phyloP scores from a whole-genome alignment of 768 basidiomycete species.

The Russula earlei region DNA sequence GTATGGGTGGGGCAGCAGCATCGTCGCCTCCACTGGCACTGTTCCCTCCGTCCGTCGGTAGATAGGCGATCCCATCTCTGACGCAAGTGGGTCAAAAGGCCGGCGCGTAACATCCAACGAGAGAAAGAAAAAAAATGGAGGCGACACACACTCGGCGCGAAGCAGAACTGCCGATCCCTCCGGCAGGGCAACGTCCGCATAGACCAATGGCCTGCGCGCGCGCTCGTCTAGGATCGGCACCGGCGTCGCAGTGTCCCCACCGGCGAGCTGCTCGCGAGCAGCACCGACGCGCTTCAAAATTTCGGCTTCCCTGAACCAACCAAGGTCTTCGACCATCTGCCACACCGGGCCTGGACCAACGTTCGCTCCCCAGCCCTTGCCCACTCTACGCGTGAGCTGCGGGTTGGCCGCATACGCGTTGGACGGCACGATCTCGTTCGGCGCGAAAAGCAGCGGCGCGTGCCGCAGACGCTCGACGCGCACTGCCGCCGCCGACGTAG shows the following conservation, averaged over 20 bases:
- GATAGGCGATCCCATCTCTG: conserved; percentile 49
- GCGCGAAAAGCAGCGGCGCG: conserved; percentile 42
- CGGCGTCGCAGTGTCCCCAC: not conserved
- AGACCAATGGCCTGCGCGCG: conserved; percentile 40
- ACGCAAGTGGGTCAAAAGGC: not conserved
- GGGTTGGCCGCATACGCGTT: conserved; percentile 45
- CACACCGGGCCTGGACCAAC: conserved; percentile 70
- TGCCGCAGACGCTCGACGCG: conserved; percentile 49
- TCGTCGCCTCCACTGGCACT: conserved; percentile 30
- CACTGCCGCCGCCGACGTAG: not conserved
- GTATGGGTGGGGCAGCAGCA: conserved; percentile 41
- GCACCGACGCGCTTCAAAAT: conserved; percentile 36
- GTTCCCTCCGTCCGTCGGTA: conserved; percentile 45
- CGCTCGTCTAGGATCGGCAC: not conserved
- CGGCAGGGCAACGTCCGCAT: conserved; percentile 35
- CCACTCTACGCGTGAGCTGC: conserved; percentile 45
- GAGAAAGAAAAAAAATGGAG: not conserved
- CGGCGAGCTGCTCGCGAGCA: too few species aligned
- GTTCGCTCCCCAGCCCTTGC: conserved; percentile 65
- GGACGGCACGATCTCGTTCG: conserved; percentile 36
- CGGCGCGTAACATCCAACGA: not conserved
- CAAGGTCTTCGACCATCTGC: conserved; percentile 70
- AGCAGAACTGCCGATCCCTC: conserved; percentile 38
- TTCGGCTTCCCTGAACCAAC: conserved; percentile 62
- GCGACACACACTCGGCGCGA: conserved; percentile 35